Base-by-base conservation (phyloP, 805 yeast genomes). In the Yamadazyma sp. region DNA sequence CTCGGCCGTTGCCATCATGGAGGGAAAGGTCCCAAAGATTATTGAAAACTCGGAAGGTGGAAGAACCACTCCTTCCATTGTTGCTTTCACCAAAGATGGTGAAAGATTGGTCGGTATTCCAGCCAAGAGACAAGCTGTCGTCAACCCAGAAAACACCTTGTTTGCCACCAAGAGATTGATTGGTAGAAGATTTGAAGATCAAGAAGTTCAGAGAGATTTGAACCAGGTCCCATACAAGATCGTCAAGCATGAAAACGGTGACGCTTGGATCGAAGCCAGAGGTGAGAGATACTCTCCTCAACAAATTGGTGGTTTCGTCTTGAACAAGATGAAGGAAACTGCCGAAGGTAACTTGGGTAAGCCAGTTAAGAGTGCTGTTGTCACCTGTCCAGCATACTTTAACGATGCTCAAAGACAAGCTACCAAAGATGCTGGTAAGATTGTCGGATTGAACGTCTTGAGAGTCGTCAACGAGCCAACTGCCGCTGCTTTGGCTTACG, bases 281-380 rank as follows among this genome's bases (percentile, higher is more conserved):
- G 95, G 91, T 52, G 78, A 84, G 64, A 70, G 73, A 47, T 90
- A 89, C 75, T 89, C 96, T 35, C 97, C 97, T 38, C 90, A 95
- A 42, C 96, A 89, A 69, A 85, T 89, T 54, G 96, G 96, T 58
- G 96, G 96, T 40, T 86, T 89, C 59, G 62, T 89, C 49, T 78
- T 89, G 59, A 87, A 86, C 80, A 90, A 89, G 78, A 90, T 89
- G 96, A 90, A 89, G 81, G 96, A 90, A 75, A 90, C 96, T 51
- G 96, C 97, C 50, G 96, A 88, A 70, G 82, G 86, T 48, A 83
- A 84, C 75, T 73, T 88, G 54, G 93, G 95, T 69, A 88, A 87
- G 77, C 59, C 82, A 30, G 91, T 82, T 53, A 80, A 78, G 73
- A 84, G 87, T 64, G 96, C 97, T 44, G 95, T 84, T 50, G 95